Percentiles rank a stretch among this genome's conserved stretches.
These are phyloP conservation scores for Zygoascus sp. DNA, from an alignment of 1,139 yeast species.

Conservation along the genomic window DNA sequence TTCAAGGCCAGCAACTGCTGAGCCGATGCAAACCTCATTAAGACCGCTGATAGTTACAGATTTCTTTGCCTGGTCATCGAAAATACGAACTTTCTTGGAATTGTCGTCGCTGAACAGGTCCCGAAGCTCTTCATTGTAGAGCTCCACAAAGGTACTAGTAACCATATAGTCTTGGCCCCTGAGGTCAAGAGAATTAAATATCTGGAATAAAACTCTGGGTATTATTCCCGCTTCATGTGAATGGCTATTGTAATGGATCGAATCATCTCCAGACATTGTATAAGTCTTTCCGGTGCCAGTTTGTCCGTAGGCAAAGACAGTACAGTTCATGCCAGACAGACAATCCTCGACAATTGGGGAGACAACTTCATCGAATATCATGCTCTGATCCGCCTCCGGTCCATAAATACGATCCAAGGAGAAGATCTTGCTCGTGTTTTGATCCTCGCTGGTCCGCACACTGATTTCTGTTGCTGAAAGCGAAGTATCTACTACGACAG, in stretches of 20 bases:
- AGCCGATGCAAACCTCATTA: conserved; percentile 36
- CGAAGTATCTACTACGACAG: conserved; percentile 53
- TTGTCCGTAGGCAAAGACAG: conserved; percentile 83
- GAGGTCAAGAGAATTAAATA: conserved; percentile 25
- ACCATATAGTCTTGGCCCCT: conserved; percentile 50
- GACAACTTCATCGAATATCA: conserved; percentile 57
- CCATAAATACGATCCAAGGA: conserved; percentile 69
- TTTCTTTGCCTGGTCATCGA: conserved; percentile 37
- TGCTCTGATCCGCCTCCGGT: conserved; percentile 63
- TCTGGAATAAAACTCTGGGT: conserved; percentile 49
- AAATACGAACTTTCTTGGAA: conserved; percentile 40
- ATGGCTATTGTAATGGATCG: conserved; percentile 21
- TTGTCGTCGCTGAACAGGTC: conserved; percentile 47
- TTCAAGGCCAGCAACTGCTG: conserved; percentile 38
- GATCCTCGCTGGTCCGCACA: conserved; percentile 20
- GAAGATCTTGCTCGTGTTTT: conserved; percentile 44
- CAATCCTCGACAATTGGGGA: conserved; percentile 56
- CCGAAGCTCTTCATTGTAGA: conserved; percentile 67
- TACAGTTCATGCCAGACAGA: conserved; percentile 53
- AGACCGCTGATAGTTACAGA: conserved; percentile 40
- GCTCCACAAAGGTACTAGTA: conserved; percentile 64
- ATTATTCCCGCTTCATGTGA: conserved; percentile 54
- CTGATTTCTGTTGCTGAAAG: conserved; percentile 22
- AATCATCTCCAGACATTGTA: conserved; percentile 75
- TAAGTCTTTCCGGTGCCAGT: conserved; percentile 86